A percentile compares a stretch with the other conserved stretches of the same genome.
These are phyloP conservation scores for Chrysochromulina parva DNA, from an alignment of 78 protist species.

Conservation along the genomic window DNA sequence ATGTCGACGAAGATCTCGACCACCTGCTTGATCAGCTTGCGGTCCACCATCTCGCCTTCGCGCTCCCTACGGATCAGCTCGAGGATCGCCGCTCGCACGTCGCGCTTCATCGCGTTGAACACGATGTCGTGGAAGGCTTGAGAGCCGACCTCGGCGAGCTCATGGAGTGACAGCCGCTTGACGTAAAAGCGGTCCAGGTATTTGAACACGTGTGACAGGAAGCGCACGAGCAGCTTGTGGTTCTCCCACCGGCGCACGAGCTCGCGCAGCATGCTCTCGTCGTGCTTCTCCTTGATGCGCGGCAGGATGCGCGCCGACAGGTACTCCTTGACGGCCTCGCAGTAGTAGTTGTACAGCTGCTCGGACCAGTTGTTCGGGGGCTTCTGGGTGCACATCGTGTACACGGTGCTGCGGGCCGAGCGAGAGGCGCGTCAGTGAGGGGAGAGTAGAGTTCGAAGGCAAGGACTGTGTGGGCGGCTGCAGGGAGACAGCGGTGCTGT, in stretches of 20 bases:
- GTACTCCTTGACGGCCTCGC: slow-evolving; percentile 5
- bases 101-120: slow-evolving; percentile 40
- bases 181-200: slow-evolving; percentile 51
- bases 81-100: slow-evolving; percentile 35
- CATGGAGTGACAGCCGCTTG: slow-evolving; percentile 15
- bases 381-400: slow-evolving; percentile 26
- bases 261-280: slow-evolving; percentile 44
- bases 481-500: no score
- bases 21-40: slow-evolving; percentile 21
- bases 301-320: slow-evolving; percentile 23
- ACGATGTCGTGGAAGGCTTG: slow-evolving; percentile 30
- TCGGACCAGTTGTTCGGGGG: slow-evolving; percentile 22
- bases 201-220: slow-evolving; percentile 34
- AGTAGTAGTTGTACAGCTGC: slow-evolving; percentile 33
- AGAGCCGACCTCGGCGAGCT: slow-evolving; percentile 2
- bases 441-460: no score
- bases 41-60: slow-evolving; percentile 39
- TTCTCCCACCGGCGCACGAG: slow-evolving; percentile 50
- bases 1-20: slow-evolving; percentile 40
- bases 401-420: background rate
- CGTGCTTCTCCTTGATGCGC: slow-evolving; percentile 32
- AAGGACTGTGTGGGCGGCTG: no score
- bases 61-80: slow-evolving; percentile 43
- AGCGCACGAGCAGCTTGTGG: slow-evolving; percentile 47
- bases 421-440: no score